These are phyloP conservation scores for Rhytidhysteron rufulum DNA, from an alignment of 2,329 filamentous ascomycete species.

Conservation along the genomic window DNA sequence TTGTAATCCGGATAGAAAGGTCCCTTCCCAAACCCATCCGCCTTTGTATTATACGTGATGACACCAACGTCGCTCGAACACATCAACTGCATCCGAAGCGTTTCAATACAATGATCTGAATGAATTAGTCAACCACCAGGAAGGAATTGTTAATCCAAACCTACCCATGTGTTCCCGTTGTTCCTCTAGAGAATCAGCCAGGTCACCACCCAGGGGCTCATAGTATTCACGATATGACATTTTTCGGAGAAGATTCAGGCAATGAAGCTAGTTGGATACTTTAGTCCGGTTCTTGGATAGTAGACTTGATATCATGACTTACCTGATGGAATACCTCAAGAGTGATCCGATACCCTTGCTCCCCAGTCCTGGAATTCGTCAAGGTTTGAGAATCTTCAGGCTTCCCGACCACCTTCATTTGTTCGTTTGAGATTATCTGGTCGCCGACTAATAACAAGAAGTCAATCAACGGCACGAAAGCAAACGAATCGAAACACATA, in stretches of 20 bases:
- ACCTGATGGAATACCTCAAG: slow-evolving; percentile 58
- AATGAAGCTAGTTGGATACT: background rate
- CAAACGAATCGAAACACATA: slow-evolving; percentile 14
- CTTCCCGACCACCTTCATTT: slow-evolving; percentile 53
- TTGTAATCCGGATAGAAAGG: background rate
- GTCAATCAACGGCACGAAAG: slow-evolving; percentile 18
- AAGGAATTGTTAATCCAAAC: slow-evolving; percentile 6
- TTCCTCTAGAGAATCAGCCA: background rate
- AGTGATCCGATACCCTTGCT: slow-evolving; percentile 57
- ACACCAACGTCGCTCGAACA: background rate
- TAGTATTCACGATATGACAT: background rate
- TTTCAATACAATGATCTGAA: background rate
- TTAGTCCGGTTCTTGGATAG: background rate
- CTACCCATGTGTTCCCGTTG: background rate
- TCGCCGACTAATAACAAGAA: slow-evolving; percentile 49
- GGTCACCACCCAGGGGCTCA: background rate
- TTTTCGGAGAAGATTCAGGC: background rate
- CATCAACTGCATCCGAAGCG: background rate
- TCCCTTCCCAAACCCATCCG: background rate
- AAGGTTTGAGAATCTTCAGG: slow-evolving; percentile 52
- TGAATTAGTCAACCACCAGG: slow-evolving; percentile 13
- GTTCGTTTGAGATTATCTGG: slow-evolving; percentile 55
- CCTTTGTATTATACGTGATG: background rate
- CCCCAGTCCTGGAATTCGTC: slow-evolving; percentile 53
- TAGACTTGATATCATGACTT: slow-evolving; percentile 44